These are phyloP conservation scores for Cordyceps pruinosa DNA, from an alignment of 2,329 filamentous ascomycete genomes.

Conservation along the genomic window DNA sequence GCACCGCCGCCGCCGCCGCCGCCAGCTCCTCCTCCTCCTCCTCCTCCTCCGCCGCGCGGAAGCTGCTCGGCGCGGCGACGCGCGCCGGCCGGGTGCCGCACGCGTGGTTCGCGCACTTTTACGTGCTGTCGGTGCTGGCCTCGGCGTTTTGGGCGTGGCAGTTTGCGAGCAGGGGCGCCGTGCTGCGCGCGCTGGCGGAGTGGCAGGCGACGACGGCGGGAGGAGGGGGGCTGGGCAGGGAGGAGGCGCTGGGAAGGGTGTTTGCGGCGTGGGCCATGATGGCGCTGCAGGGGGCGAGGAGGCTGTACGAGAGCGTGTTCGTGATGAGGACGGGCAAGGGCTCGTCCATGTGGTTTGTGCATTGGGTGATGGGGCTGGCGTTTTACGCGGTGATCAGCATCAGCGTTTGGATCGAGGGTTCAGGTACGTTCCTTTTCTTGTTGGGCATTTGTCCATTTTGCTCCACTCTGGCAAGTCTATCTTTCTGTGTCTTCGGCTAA, in stretches of 20 bases:
- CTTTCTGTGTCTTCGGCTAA: not conserved
- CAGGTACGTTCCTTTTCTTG: constrained; percentile 52
- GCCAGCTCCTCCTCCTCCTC: not conserved
- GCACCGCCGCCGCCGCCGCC: constrained; percentile 18
- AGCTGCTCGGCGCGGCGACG: constrained; percentile 25
- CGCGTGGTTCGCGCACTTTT: constrained; percentile 85
- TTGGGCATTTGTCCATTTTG: not conserved
- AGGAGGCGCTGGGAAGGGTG: constrained; percentile 48
- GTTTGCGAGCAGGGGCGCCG: constrained; percentile 45
- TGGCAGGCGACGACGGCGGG: constrained; percentile 17
- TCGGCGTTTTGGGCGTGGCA: constrained; percentile 71
- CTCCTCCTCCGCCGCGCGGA: constrained; percentile 19
- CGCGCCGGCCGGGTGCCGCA: constrained; percentile 62
- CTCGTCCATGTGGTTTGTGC: constrained; percentile 77
- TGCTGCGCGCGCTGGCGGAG: constrained; percentile 43
- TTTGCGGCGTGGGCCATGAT: constrained; percentile 65
- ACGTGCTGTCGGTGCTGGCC: constrained; percentile 60
- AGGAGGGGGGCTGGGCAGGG: not conserved
- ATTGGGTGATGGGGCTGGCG: constrained; percentile 70
- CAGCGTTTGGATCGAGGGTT: constrained; percentile 78
- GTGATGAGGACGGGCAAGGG: constrained; percentile 51
- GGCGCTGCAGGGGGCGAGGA: constrained; percentile 64
- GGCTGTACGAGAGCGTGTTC: constrained; percentile 66
- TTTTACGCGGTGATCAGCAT: constrained; percentile 73
- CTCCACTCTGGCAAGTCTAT: not conserved